Evolutionary conservation across 2,329 filamentous ascomycete species (phyloP), one percentile per base, ranked within the genome.

Genomic region (Xylogone sp.): DNA sequence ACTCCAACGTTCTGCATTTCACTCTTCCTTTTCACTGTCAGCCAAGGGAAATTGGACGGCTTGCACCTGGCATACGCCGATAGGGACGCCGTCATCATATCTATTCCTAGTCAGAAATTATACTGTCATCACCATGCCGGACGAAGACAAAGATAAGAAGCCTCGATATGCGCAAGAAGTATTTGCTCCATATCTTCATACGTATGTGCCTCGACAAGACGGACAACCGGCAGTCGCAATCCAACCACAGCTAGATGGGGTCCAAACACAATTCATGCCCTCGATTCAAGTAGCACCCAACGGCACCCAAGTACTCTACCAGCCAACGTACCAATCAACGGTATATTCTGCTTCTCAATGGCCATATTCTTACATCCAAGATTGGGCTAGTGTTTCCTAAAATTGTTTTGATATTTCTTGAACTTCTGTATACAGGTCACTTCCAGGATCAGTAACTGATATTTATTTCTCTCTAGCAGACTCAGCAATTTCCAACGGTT

Each of bases 101-200:
- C 10, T 39, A 16, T 39, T 39, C 13, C 34, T 18, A 5, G 34
- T 16, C 13, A 16, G 4, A 16, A 39, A 39, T 18, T 39, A 16
- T 16, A 16, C 34, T 39, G 4, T 39, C n/a, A 16, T 7, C 34
- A 39, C 5, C 10, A 39, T 39, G 34, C 34, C 34, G 8, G 34
- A 39, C 4, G 8, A 39, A 16, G 34, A 39, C 5, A 39, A 39
- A 16, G 12, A 39, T 39, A 6, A n/a, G n/a, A n/a, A 39, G 13
- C 34, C 34, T 39, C 34, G 12, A 5, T 39, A 18, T 18, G 34
- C 8, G 5, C 12, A 39, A 18, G 34, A 39, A 39, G n/a, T 39
- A 13, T 39, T 39, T 62, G 82, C 81, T 3, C 75, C 78, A 2
- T 77, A 78, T 52, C 61, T 72, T 22, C 79, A 84, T 56, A 72